These are phyloP conservation scores for Scopulariopsis brevicaulis DNA, from an alignment of 2,329 filamentous ascomycete species.

Conservation along the genomic window DNA sequence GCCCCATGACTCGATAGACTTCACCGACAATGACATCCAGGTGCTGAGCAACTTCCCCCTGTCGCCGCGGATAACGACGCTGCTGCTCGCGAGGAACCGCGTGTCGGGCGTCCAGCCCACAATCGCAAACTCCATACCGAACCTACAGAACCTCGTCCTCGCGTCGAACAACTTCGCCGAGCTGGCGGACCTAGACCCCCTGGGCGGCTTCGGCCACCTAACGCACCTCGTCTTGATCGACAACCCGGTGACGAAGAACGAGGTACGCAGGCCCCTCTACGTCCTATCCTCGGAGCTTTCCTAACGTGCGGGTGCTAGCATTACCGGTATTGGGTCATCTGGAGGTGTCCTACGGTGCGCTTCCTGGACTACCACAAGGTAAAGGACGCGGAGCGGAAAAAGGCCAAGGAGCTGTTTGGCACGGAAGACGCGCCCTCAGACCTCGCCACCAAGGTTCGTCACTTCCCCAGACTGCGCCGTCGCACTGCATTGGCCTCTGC, in stretches of 20 bases:
- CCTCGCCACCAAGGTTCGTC: slow-evolving; percentile 56
- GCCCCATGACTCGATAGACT: slow-evolving; percentile 94
- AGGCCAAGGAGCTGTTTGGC: slow-evolving; percentile 75
- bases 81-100: slow-evolving; percentile 84
- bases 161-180: slow-evolving; percentile 74
- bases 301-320: slow-evolving; percentile 40
- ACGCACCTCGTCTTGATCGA: slow-evolving; percentile 74
- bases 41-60: slow-evolving; percentile 86
- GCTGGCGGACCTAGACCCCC: slow-evolving; percentile 76
- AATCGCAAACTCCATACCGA: slow-evolving; percentile 66
- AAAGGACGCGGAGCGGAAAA: slow-evolving; percentile 69
- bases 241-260: slow-evolving; percentile 85
- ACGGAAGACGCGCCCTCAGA: slow-evolving; percentile 66
- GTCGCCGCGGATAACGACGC: slow-evolving; percentile 74
- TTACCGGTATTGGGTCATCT: slow-evolving; percentile 87
- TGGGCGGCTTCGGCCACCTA: slow-evolving; percentile 56
- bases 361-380: slow-evolving; percentile 93
- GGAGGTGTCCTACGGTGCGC: slow-evolving; percentile 71
- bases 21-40: slow-evolving; percentile 96
- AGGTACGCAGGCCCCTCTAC: slow-evolving; percentile 47
- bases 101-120: slow-evolving; percentile 69
- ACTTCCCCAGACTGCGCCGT: too few relatives aligned
- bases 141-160: slow-evolving; percentile 70
- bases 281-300: not conserved
- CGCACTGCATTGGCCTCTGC: not conserved